phyloP scores from a whole-genome alignment of 1,284 basidiomycete species.

The Trametes versicolor region DNA sequence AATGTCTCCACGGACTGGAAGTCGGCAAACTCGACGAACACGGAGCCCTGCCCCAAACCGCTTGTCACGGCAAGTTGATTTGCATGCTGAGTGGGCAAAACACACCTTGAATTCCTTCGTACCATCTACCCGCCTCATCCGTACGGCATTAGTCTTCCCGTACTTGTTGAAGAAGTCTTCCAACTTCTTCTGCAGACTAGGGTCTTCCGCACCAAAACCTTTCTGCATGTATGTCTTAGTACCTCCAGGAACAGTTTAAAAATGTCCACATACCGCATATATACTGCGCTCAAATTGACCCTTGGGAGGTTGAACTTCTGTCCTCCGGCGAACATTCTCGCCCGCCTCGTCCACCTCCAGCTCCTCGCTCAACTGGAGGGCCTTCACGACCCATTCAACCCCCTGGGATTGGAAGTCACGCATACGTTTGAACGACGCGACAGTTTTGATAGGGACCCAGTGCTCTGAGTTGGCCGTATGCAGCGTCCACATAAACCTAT shows the following conservation, averaged over 20 bases:
- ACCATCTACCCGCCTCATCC: constrained; percentile 82
- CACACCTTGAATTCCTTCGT: constrained; percentile 86
- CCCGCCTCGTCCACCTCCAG: constrained; percentile 84
- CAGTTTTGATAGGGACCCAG: constrained; percentile 91
- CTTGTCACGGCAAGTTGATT: neutral
- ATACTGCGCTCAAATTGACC: constrained; percentile 82
- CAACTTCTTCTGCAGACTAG: constrained; percentile 77
- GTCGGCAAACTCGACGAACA: constrained; percentile 92
- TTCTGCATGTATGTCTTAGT: constrained; percentile 62
- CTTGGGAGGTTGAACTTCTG: constrained; percentile 77
- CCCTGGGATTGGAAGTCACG: constrained; percentile 73
- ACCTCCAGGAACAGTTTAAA: neutral
- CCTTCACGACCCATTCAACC: constrained; percentile 70
- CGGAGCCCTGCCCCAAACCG: constrained; percentile 72
- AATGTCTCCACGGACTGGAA: constrained; percentile 79
- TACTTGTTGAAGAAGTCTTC: constrained; percentile 88
- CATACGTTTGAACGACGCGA: constrained; percentile 98
- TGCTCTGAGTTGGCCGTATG: constrained; percentile 83
- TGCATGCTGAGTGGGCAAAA: neutral
- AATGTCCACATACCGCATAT: constrained; percentile 75
- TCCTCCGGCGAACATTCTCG: constrained; percentile 77
- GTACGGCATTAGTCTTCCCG: constrained; percentile 86
- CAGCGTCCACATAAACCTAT: constrained; percentile 94
- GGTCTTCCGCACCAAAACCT: constrained; percentile 86
- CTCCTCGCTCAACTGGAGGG: constrained; percentile 69